These are phyloP conservation scores for Cyberlindnera xishuangbannaensis DNA, from an alignment of 805 yeast genomes.

Conservation along the genomic window DNA sequence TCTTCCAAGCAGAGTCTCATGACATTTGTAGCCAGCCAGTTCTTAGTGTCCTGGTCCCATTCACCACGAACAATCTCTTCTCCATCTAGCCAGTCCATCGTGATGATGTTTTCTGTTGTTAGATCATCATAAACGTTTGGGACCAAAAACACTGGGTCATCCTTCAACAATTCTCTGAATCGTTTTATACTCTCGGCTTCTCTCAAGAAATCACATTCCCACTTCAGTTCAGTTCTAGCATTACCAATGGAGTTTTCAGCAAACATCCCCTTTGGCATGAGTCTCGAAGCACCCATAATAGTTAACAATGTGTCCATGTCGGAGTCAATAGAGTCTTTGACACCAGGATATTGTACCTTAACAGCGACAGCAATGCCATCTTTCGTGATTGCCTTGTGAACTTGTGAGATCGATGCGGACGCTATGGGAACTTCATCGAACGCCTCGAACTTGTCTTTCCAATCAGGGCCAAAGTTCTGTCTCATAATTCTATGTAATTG, in stretches of 20 bases:
- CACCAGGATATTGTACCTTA: conserved; percentile 97
- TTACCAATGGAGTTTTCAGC: conserved; percentile 88
- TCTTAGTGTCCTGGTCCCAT: conserved; percentile 64
- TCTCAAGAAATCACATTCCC: conserved; percentile 96
- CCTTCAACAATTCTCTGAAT: conserved; percentile 56
- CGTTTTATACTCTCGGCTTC: conserved; percentile 75
- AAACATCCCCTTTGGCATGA: conserved; percentile 87
- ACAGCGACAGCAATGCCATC: conserved; percentile 78
- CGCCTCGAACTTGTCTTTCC: conserved; percentile 67
- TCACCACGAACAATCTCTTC: conserved; percentile 71
- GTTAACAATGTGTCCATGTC: conserved; percentile 82
- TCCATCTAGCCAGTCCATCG: conserved; percentile 88
- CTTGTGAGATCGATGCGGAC: conserved; percentile 97
- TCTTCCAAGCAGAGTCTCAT: conserved; percentile 85
- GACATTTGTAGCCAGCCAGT: conserved; percentile 80
- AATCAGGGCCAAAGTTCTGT: conserved; percentile 67
- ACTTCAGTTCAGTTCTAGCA: conserved; percentile 86
- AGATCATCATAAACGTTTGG: conserved; percentile 75
- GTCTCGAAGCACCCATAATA: conserved; percentile 77
- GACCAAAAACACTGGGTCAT: conserved; percentile 61
- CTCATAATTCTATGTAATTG: conserved; percentile 76
- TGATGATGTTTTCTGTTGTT: conserved; percentile 77
- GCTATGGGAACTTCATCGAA: conserved; percentile 92
- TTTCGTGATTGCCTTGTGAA: conserved; percentile 72
- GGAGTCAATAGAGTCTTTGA: conserved; percentile 86